A percentile compares a stretch with the other conserved stretches of the same genome.
These are phyloP conservation scores for Phytophthora melonis DNA, from an alignment of 352 stramenopile species.

Conservation along the genomic window DNA sequence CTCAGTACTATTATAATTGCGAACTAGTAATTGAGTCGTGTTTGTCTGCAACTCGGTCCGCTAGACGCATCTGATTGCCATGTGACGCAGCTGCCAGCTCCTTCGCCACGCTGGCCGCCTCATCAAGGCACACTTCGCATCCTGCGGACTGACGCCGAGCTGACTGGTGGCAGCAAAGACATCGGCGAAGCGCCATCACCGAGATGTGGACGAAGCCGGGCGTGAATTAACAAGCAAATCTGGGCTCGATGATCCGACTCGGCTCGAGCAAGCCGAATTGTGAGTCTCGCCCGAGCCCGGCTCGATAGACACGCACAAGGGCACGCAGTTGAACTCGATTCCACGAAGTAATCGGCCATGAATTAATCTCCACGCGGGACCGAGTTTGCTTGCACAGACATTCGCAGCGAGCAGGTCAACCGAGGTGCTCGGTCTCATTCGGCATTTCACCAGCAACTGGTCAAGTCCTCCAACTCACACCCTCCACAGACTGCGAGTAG, in stretches of 20 bases:
- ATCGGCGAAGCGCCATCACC: constrained; percentile 2
- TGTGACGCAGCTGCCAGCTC: not conserved
- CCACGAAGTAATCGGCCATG: not conserved
- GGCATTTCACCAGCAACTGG: constrained; percentile 15
- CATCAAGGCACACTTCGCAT: not conserved
- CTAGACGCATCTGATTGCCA: not conserved
- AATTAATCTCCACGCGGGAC: constrained; percentile 6
- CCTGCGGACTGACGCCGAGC: not conserved
- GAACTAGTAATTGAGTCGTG: too few species aligned
- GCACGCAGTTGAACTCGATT: not conserved
- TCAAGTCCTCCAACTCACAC: constrained; percentile 2
- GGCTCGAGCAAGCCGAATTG: constrained; percentile 5
- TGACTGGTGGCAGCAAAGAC: not conserved
- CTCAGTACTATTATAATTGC: too few species aligned
- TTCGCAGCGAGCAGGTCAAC: too few species aligned
- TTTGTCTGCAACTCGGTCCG: too few species aligned
- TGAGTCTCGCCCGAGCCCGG: not conserved
- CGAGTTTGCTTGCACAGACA: constrained; percentile 2
- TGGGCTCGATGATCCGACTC: not conserved
- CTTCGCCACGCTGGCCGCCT: not conserved
- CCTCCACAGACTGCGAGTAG: too few species aligned
- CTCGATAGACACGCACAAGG: not conserved
- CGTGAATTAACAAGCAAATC: constrained; percentile 15
- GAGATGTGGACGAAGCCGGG: constrained; percentile 2
- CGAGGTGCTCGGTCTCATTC: not conserved